These are phyloP conservation scores for Pulveroboletus sp. DNA, from an alignment of 768 basidiomycete genomes.

Conservation along the genomic window DNA sequence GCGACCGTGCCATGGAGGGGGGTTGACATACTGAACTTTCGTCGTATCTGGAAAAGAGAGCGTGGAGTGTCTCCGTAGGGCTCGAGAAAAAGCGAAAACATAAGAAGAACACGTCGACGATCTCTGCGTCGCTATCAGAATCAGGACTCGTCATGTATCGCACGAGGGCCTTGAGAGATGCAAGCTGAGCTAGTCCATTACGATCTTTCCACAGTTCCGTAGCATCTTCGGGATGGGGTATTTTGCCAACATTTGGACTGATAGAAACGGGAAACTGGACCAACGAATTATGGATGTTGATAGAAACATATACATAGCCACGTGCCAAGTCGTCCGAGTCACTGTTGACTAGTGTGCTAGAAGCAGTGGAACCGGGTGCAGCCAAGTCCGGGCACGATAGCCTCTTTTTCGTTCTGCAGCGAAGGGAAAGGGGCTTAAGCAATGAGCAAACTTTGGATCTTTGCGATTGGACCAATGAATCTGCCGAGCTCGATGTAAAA, in stretches of 20 bases:
- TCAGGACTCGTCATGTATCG: slow-evolving; percentile 43
- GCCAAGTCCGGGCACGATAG: slow-evolving; percentile 3
- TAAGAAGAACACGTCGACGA: slow-evolving; percentile 58
- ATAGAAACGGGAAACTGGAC: slow-evolving; percentile 25
- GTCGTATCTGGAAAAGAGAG: slow-evolving; percentile 48
- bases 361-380: slow-evolving; percentile 7
- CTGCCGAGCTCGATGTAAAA: slow-evolving; percentile 1
- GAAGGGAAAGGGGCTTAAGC: slow-evolving; percentile 15
- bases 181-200: slow-evolving; percentile 28
- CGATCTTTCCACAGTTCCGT: slow-evolving; percentile 27
- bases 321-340: slow-evolving; percentile 9
- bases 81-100: slow-evolving; percentile 66
- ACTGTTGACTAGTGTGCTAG: slow-evolving; percentile 20
- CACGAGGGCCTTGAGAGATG: slow-evolving; percentile 40
- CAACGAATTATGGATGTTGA: slow-evolving; percentile 26
- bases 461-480: neutral
- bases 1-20: slow-evolving; percentile 33
- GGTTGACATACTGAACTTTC: slow-evolving; percentile 22
- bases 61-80: slow-evolving; percentile 41
- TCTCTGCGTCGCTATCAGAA: slow-evolving; percentile 34
- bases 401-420: slow-evolving; percentile 3
- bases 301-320: slow-evolving; percentile 23
- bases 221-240: slow-evolving; percentile 28
- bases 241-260: slow-evolving; percentile 25
- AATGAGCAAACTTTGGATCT: slow-evolving; percentile 15